Percentiles rank a stretch among this genome's conserved stretches.
Evolutionary conservation across 2,329 filamentous ascomycete genomes (phyloP).

Genomic region (Pseudopithomyces chartarum): DNA sequence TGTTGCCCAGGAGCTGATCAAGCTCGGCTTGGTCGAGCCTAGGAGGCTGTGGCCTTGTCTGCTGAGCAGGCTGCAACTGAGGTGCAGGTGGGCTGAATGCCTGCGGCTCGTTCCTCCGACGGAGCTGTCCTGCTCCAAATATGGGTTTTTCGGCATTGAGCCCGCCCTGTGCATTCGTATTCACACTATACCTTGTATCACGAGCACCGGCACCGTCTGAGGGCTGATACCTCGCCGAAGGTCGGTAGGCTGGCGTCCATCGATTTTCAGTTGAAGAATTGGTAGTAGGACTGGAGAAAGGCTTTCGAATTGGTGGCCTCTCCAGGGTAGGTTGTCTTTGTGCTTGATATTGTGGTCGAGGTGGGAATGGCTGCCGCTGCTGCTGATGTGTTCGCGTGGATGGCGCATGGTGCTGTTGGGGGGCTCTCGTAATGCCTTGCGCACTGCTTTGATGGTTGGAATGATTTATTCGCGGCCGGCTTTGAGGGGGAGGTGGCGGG

Average conservation of each 20-base stretch:
- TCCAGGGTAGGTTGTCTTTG: slow-evolving; percentile 21
- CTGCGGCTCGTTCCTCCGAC: slow-evolving; percentile 31
- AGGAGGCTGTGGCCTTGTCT: slow-evolving; percentile 15
- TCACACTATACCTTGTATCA: slow-evolving; percentile 30
- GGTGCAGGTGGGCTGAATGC: slow-evolving; percentile 1
- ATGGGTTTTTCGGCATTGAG: slow-evolving; percentile 26
- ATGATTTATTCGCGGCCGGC: slow-evolving; percentile 17
- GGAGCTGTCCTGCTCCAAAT: slow-evolving; percentile 32
- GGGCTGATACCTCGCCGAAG: background rate
- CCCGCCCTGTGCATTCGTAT: slow-evolving; percentile 35
- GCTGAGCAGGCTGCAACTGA: slow-evolving; percentile 4
- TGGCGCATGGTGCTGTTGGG: slow-evolving; percentile 12
- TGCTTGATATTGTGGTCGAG: slow-evolving; percentile 15
- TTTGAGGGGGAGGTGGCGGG: slow-evolving; percentile 13
- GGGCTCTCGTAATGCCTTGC: slow-evolving; percentile 23
- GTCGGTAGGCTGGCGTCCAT: slow-evolving; percentile 8
- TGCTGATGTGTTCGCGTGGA: slow-evolving; percentile 15
- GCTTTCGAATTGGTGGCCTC: slow-evolving; percentile 19
- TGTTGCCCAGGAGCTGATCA: slow-evolving; percentile 27
- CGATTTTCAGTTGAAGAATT: slow-evolving; percentile 26
- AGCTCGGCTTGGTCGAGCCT: slow-evolving; percentile 37
- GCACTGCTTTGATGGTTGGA: slow-evolving; percentile 24
- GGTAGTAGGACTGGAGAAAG: slow-evolving; percentile 18
- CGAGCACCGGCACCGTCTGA: background rate
- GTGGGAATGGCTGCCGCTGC: slow-evolving; percentile 18